These are phyloP conservation scores for Poterioochromonas sp. DNA, from an alignment of 352 stramenopile genomes.

Conservation along the genomic window DNA sequence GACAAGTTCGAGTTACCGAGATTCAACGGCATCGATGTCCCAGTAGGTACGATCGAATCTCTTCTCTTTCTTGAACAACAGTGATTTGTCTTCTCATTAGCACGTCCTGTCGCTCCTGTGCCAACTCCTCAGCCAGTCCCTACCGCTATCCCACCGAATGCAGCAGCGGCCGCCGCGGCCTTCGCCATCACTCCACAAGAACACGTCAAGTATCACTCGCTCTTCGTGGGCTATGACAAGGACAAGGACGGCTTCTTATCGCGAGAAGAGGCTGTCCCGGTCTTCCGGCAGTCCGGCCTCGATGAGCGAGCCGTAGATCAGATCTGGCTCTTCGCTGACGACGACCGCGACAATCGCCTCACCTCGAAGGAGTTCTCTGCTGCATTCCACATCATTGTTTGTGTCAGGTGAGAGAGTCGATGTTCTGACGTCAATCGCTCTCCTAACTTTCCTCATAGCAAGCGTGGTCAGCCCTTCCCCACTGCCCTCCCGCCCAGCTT, in stretches of 20 bases:
- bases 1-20: conserved; percentile 5
- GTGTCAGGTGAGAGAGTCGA: conserved; percentile 16
- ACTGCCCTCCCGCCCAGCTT: not conserved
- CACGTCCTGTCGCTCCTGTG: not conserved
- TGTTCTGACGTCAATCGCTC: not conserved
- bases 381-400: conserved; percentile 31
- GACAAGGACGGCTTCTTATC: conserved; percentile 8
- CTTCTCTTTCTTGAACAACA: not conserved
- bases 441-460: not conserved
- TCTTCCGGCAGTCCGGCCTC: conserved; percentile 22
- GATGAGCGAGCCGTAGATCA: not conserved
- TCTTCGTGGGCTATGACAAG: conserved; percentile 25
- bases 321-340: conserved; percentile 9
- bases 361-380: conserved; percentile 17
- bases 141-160: not conserved
- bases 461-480: not conserved
- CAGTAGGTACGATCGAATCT: not conserved
- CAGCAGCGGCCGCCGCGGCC: not conserved
- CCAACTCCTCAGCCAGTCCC: not conserved
- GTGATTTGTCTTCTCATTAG: no score
- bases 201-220: conserved; percentile 15
- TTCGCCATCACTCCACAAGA: conserved; percentile 18
- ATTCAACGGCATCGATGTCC: conserved; percentile 26
- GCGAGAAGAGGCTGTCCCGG: not conserved
- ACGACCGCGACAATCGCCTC: not conserved